Conservation (phyloP, 2,329 filamentous ascomycete genomes). For the Arthroderma uncinatum region DNA sequence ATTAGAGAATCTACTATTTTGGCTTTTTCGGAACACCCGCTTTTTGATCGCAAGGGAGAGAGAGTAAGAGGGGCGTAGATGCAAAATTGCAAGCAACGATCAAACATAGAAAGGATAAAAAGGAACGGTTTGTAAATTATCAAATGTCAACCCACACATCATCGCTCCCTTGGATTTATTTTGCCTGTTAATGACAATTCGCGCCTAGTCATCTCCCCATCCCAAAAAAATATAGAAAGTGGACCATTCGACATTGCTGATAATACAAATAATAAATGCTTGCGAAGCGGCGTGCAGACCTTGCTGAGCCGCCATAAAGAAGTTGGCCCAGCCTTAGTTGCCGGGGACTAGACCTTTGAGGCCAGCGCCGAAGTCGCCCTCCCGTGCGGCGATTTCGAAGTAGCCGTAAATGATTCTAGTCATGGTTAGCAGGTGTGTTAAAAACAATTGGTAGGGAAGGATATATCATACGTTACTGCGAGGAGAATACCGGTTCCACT, state of each 20-base stretch:
- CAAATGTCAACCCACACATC: neutral
- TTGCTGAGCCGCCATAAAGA: neutral
- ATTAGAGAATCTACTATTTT: constrained; percentile 11
- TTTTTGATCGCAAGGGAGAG: neutral
- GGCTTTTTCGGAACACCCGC: neutral
- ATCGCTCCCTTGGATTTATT: constrained; percentile 2
- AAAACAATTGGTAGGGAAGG: constrained; percentile 23
- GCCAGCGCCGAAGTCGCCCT: constrained; percentile 76
- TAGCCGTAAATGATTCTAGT: constrained; percentile 94
- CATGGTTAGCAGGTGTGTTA: constrained; percentile 18
- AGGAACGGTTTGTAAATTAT: constrained; percentile 1
- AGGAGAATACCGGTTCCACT: constrained; percentile 96
- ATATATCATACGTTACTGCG: constrained; percentile 78
- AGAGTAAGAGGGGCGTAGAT: neutral
- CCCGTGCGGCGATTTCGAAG: constrained; percentile 98
- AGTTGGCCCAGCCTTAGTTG: constrained; percentile 24
- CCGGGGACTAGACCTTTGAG: constrained; percentile 53
- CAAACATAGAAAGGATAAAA: neutral
- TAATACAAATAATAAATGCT: constrained; percentile 11
- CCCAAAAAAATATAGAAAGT: constrained; percentile 1
- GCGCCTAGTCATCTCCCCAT: constrained; percentile 4
- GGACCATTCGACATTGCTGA: constrained; percentile 9
- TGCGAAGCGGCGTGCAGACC: neutral
- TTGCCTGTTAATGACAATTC: constrained; percentile 6
- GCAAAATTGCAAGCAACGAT: neutral